Evolutionary conservation across 345 rosid genomes (phyloP).

Genomic region (Eucalyptus paniculata): DNA sequence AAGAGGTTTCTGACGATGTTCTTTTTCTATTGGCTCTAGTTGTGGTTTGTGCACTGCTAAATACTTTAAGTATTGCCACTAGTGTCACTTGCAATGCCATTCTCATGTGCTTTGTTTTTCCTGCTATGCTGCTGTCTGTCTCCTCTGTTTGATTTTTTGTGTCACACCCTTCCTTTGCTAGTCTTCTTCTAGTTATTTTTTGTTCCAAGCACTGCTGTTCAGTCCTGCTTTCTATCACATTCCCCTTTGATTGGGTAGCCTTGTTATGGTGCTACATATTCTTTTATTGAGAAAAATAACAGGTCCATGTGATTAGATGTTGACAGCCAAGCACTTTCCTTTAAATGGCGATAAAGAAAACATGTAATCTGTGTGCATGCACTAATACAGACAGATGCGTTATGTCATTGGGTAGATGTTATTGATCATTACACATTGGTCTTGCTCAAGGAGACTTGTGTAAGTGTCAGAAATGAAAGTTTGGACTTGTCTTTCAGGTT

Average conservation of each 20-base stretch:
- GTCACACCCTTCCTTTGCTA: not conserved
- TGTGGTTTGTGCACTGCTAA: not conserved
- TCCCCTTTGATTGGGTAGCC: not conserved
- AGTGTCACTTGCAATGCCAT: not conserved
- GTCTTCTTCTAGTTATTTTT: not conserved
- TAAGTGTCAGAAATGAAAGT: not conserved
- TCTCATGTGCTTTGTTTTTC: not conserved
- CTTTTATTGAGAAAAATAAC: not conserved
- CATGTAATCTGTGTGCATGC: not conserved
- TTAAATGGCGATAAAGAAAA: not conserved
- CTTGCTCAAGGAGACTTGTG: not conserved
- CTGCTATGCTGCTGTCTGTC: not conserved
- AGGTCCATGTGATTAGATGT: not conserved
- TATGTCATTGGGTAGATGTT: not conserved
- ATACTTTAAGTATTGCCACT: not conserved
- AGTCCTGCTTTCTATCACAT: not conserved
- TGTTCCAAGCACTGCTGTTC: not conserved
- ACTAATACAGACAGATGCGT: not conserved
- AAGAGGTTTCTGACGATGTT: not conserved
- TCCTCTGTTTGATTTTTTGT: not conserved
- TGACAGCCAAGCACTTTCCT: not conserved
- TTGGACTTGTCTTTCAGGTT: slow-evolving; percentile 37
- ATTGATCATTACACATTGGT: not conserved
- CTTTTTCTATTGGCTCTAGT: not conserved
- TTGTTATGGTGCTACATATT: not conserved